Base-by-base conservation (phyloP, 768 basidiomycete genomes). In the Pleurotus citrinopileatus region DNA sequence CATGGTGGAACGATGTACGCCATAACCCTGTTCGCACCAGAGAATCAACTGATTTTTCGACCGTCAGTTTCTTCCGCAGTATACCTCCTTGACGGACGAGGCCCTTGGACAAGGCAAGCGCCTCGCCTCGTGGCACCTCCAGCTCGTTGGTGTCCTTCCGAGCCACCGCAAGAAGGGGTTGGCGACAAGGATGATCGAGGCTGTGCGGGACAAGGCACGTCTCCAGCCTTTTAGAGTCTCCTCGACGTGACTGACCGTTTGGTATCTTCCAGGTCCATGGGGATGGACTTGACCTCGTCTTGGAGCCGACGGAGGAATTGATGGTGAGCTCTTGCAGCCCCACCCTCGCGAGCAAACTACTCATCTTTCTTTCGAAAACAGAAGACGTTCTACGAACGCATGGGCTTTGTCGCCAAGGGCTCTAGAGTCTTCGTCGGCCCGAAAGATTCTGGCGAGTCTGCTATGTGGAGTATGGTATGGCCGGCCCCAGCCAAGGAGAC, bases 131-230 rank as follows among this genome's bases (percentile, higher is more conserved):
- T 61, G 57, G 54, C 61, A 58, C 19, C 51, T 61, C 4, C 61
- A 61, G 38, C 53, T 57, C 2, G 55, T 59, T n/a, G 60, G 60
- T 9, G 44, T 61, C 20, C 6, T 55, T 13, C 60, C 60, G 22
- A 50, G 56, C 34, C 58, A 54, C 29, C 59, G 42, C 23, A 29
- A 53, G 4, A 40, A 40, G 54, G 56, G 55, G 32, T 48, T 61
- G 17, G 60, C 58, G 29, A 57, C 58, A 12, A 50, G 34, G 17
- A 47, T 61, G 28, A 61, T 61, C 8, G 26, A 19, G n/a, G 3
- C 22, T 17, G 48, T 50, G 13, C 48, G 28, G 9, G 48, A 50
- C 13, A 50, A 34, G 48, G 48, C 36, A 13, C 12, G 32, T 50
- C 15, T n/a, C 2, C 6, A 22, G 12, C n/a, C 38, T 19, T 9